Conservation (phyloP, 345 rosid genomes). For the Citropsis articulata region DNA sequence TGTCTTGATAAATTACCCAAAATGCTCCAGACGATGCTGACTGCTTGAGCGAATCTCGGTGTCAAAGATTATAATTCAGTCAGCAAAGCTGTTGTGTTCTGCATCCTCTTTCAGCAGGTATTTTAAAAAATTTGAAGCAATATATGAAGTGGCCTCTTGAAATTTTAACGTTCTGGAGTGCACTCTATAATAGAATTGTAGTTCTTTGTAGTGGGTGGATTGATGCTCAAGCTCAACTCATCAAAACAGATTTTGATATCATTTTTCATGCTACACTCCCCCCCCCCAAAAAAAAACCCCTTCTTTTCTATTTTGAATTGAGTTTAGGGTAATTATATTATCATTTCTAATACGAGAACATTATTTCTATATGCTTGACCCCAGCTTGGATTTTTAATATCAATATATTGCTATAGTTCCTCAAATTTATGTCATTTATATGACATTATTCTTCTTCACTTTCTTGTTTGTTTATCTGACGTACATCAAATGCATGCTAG, state of each 20-base stretch:
- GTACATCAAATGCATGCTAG: not conserved
- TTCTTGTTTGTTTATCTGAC: not conserved
- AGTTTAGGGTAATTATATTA: not conserved
- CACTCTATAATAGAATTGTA: slow-evolving; percentile 4
- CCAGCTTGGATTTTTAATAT: not conserved
- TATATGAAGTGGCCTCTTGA: slow-evolving; percentile 1
- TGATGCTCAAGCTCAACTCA: not conserved
- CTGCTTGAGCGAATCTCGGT: not conserved
- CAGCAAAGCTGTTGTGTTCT: not conserved
- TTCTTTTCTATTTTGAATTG: not conserved
- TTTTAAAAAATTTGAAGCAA: slow-evolving; percentile 13
- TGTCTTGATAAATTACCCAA: not conserved
- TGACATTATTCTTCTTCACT: not conserved
- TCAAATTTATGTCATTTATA: not conserved
- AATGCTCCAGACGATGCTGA: slow-evolving; percentile 18
- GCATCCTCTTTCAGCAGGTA: slow-evolving; percentile 8
- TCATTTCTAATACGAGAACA: not conserved
- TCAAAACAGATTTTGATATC: slow-evolving; percentile 8
- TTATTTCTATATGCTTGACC: not conserved
- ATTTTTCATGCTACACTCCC: slow-evolving; percentile 1
- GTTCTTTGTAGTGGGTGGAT: slow-evolving; percentile 5
- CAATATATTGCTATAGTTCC: not conserved
- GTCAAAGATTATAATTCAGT: not conserved
- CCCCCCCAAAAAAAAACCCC: no score
- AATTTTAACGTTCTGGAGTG: slow-evolving; percentile 1